phyloP scores from a whole-genome alignment of 768 basidiomycete species.

The Serendipita indica region DNA sequence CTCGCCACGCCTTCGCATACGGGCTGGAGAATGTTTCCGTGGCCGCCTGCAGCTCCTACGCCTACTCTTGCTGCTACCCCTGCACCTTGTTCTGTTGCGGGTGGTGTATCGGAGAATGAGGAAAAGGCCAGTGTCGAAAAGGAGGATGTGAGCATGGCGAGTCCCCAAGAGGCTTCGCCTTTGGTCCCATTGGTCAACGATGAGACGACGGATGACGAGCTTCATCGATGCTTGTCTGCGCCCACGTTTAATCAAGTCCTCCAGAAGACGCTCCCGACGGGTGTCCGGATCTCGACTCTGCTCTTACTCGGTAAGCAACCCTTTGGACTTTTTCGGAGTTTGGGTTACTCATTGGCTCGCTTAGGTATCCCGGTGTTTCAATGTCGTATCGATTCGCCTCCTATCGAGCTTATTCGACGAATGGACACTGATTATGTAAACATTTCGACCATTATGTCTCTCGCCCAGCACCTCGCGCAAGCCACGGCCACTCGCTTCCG shows the following conservation, averaged over 20 bases:
- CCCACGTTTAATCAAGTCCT: neutral
- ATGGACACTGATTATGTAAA: conserved; percentile 72
- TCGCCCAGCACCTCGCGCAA: conserved; percentile 14
- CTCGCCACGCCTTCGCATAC: conserved; percentile 4
- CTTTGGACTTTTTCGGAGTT: neutral
- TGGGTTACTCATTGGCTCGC: neutral
- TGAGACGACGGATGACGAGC: conserved; percentile 11
- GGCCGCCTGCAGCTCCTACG: neutral
- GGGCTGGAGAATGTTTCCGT: conserved; percentile 1
- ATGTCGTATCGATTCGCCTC: conserved; percentile 38
- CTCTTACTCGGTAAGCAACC: neutral
- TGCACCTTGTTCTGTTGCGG: neutral
- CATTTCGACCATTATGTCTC: conserved; percentile 40
- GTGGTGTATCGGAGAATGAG: neutral
- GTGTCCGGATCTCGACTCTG: neutral
- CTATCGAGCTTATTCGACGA: conserved; percentile 41
- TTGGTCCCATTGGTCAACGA: neutral
- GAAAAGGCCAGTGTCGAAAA: too few species aligned
- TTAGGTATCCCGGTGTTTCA: conserved; percentile 50
- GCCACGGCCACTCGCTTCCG: neutral
- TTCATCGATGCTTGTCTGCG: conserved; percentile 20
- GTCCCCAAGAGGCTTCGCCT: neutral
- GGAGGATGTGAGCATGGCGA: neutral
- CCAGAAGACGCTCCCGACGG: neutral
- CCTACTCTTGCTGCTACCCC: too few species aligned